Percentiles rank a stretch among this genome's conserved stretches.
Conservation (phyloP, 208 protist genomes). For the Blastocrithidia nonstop region DNA sequence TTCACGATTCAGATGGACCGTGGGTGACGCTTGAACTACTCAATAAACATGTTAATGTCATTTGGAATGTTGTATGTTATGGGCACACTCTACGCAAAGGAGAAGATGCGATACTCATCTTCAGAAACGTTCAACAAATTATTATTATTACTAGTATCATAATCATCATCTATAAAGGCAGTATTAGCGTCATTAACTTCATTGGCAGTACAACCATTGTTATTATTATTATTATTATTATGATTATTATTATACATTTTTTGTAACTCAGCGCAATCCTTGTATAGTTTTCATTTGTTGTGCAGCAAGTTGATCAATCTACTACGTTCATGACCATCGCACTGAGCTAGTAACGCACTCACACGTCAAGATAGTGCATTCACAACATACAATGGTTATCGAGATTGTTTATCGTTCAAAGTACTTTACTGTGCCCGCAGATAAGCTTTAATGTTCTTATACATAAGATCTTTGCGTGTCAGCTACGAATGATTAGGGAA, state of each 20-base stretch:
- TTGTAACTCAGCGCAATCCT: too few species aligned
- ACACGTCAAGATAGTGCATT: too few species aligned
- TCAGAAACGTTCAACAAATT: conserved; percentile 2
- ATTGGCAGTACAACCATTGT: background rate
- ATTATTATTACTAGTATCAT: background rate
- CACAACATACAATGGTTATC: too few species aligned
- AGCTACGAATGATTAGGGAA: conserved; percentile 96
- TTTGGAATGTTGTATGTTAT: conserved; percentile 89
- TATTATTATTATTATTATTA: background rate
- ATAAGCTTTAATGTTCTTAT: conserved; percentile 93
- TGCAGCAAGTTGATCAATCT: too few species aligned
- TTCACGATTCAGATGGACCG: conserved; percentile 92
- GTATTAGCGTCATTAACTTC: background rate
- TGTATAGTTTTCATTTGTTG: too few species aligned
- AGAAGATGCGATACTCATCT: conserved; percentile 5
- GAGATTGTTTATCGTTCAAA: too few species aligned
- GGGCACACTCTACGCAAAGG: conserved; percentile 80
- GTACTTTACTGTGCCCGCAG: too few species aligned
- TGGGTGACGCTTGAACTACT: conserved; percentile 83
- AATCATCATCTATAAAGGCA: background rate
- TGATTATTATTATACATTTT: too few species aligned
- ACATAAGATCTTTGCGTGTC: conserved; percentile 95
- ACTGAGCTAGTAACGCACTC: too few species aligned
- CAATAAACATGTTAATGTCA: conserved; percentile 89
- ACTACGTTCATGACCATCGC: too few species aligned